Conservation (phyloP, 192 early-diverging fungal species). For the Gonapodya sp. region DNA sequence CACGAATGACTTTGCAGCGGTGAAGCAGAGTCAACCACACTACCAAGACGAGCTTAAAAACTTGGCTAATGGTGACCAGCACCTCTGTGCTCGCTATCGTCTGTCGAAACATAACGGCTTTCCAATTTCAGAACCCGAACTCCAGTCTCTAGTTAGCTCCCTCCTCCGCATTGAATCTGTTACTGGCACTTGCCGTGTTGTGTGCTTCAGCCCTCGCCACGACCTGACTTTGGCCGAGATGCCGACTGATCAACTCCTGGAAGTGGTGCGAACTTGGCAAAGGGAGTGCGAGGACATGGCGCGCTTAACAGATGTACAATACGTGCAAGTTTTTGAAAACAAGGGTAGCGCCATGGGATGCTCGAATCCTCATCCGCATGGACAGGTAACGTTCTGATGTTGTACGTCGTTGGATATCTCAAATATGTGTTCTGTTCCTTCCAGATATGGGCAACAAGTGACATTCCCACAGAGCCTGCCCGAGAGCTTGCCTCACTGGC, state of each 20-base stretch:
- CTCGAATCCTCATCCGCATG: constrained; percentile 93
- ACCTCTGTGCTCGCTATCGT: neutral
- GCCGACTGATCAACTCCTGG: constrained; percentile 45
- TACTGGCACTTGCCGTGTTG: constrained; percentile 71
- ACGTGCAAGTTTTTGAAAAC: constrained; percentile 97
- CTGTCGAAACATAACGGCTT: neutral
- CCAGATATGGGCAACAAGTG: constrained; percentile 77
- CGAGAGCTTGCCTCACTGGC: constrained; percentile 59
- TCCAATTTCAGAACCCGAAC: constrained; percentile 5
- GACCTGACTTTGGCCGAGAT: constrained; percentile 85
- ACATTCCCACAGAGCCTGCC: constrained; percentile 69
- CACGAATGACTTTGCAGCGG: constrained; percentile 87
- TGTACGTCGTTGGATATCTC: neutral
- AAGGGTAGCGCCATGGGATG: constrained; percentile 96
- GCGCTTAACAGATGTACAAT: constrained; percentile 41
- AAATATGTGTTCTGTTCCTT: no score
- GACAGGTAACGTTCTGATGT: constrained; percentile 40
- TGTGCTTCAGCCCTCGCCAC: constrained; percentile 90
- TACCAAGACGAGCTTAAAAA: constrained; percentile 11
- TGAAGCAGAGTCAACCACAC: constrained; percentile 51
- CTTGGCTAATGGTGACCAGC: neutral
- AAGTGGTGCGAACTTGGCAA: constrained; percentile 68
- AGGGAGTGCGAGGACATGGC: constrained; percentile 44
- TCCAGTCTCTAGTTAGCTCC: neutral
- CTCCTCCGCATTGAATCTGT: constrained; percentile 26